These are phyloP conservation scores for Fusarium sp. DNA, from an alignment of 2,329 filamentous ascomycete genomes.

Conservation along the genomic window DNA sequence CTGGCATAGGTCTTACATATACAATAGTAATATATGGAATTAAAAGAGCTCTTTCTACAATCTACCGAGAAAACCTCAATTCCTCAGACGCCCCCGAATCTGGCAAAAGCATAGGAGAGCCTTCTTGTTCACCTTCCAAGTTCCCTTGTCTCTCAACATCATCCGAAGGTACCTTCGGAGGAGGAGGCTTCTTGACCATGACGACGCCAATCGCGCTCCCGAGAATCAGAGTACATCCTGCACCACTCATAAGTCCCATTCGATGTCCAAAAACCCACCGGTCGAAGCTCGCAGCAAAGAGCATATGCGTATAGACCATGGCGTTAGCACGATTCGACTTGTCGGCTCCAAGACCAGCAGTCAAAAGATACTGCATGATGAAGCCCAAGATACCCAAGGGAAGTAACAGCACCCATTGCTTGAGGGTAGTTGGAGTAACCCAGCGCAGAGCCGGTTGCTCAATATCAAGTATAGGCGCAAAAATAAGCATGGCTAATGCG, in stretches of 20 bases:
- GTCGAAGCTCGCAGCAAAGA: slow-evolving; percentile 69
- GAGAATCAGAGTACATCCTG: slow-evolving; percentile 67
- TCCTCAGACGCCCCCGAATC: slow-evolving; percentile 49
- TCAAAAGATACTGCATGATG: slow-evolving; percentile 88
- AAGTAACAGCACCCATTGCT: slow-evolving; percentile 77
- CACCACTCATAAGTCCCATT: slow-evolving; percentile 65
- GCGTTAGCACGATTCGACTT: slow-evolving; percentile 72
- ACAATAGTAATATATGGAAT: too few species aligned
- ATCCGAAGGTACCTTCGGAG: slow-evolving; percentile 42
- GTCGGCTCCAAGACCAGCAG: slow-evolving; percentile 80
- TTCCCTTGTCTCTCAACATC: slow-evolving; percentile 56
- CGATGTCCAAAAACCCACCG: slow-evolving; percentile 66
- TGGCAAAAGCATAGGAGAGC: slow-evolving; percentile 59
- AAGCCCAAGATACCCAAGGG: slow-evolving; percentile 83
- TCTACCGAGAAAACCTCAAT: slow-evolving; percentile 35
- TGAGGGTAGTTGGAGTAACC: slow-evolving; percentile 57
- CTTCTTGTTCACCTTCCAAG: slow-evolving; percentile 54
- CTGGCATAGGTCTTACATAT: too few species aligned
- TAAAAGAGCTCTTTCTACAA: not conserved
- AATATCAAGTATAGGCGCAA: slow-evolving; percentile 62
- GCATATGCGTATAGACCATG: slow-evolving; percentile 72
- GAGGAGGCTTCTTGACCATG: slow-evolving; percentile 59
- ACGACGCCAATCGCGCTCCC: slow-evolving; percentile 68
- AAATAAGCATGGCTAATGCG: slow-evolving; percentile 71
- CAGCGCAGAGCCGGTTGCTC: slow-evolving; percentile 64